Evolutionary conservation across 2,329 filamentous ascomycete genomes (phyloP).

Genomic region (Claviceps arundinis): DNA sequence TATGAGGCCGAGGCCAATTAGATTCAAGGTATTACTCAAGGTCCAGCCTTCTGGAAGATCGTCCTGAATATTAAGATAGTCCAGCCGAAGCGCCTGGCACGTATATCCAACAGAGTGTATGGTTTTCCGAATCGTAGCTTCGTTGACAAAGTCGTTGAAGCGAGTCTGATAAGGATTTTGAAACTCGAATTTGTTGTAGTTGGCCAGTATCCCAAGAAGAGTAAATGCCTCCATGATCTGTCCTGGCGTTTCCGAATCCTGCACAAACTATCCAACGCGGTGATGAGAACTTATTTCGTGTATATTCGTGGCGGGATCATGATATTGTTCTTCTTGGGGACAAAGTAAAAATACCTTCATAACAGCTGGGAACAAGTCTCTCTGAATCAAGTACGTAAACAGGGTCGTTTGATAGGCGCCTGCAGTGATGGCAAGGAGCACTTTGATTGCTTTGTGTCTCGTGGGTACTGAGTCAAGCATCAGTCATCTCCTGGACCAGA

Average conservation of each 20-base stretch:
- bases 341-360: slow-evolving; percentile 58
- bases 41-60: slow-evolving; percentile 87
- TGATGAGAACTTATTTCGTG: background rate
- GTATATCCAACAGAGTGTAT: slow-evolving; percentile 62
- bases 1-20: slow-evolving; percentile 72
- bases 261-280: slow-evolving; percentile 48
- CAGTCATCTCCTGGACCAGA: background rate
- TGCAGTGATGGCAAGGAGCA: slow-evolving; percentile 71
- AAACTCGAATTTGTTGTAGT: slow-evolving; percentile 99
- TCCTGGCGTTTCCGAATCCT: slow-evolving; percentile 56
- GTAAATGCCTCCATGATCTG: slow-evolving; percentile 63
- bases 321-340: background rate
- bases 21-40: slow-evolving; percentile 63
- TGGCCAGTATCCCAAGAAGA: slow-evolving; percentile 74
- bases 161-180: slow-evolving; percentile 91
- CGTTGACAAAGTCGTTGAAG: slow-evolving; percentile 91
- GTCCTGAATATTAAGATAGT: slow-evolving; percentile 77
- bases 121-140: slow-evolving; percentile 71
- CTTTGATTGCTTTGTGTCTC: slow-evolving; percentile 66
- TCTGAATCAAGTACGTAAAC: slow-evolving; percentile 86
- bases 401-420: slow-evolving; percentile 94
- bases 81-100: slow-evolving; percentile 53
- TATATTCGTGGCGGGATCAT: too few relatives aligned
- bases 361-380: slow-evolving; percentile 83
- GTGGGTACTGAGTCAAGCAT: slow-evolving; percentile 45